phyloP scores from a whole-genome alignment of 495 filamentous ascomycete species.

The Talaromyces ruber region DNA sequence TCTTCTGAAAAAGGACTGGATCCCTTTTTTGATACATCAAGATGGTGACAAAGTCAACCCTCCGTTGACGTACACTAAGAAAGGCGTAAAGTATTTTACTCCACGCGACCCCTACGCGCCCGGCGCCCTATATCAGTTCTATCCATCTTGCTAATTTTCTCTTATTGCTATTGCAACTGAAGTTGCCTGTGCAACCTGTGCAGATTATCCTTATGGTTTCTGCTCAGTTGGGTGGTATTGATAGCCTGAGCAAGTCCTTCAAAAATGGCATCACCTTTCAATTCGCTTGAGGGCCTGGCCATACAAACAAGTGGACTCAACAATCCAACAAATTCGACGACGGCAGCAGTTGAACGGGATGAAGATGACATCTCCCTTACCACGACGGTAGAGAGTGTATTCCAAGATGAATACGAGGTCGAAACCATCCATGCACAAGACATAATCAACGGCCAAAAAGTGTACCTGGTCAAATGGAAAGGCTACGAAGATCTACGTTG shows the following conservation, averaged over 20 bases:
- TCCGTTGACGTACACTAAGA: neutral
- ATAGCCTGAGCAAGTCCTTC: neutral
- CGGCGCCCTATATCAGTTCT: neutral
- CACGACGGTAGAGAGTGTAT: constrained; percentile 43
- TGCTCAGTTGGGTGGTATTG: neutral
- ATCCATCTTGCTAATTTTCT: neutral
- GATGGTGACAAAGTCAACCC: neutral
- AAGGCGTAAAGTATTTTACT: neutral
- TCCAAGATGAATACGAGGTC: constrained; percentile 30
- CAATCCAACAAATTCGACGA: neutral
- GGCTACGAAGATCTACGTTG: constrained; percentile 48
- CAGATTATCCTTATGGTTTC: neutral
- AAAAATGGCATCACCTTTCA: neutral
- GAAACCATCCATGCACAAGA: constrained; percentile 43
- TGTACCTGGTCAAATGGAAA: constrained; percentile 61
- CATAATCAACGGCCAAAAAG: constrained; percentile 20
- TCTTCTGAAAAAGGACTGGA: neutral
- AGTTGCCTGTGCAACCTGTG: neutral
- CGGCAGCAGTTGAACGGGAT: constrained; percentile 14
- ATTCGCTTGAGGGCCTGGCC: neutral
- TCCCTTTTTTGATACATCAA: neutral
- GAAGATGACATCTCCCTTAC: constrained; percentile 54
- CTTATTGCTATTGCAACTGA: neutral
- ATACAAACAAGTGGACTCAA: neutral
- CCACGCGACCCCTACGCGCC: neutral